Conservation (phyloP, 2,329 filamentous ascomycete species). For the Hypoxylon sp. region DNA sequence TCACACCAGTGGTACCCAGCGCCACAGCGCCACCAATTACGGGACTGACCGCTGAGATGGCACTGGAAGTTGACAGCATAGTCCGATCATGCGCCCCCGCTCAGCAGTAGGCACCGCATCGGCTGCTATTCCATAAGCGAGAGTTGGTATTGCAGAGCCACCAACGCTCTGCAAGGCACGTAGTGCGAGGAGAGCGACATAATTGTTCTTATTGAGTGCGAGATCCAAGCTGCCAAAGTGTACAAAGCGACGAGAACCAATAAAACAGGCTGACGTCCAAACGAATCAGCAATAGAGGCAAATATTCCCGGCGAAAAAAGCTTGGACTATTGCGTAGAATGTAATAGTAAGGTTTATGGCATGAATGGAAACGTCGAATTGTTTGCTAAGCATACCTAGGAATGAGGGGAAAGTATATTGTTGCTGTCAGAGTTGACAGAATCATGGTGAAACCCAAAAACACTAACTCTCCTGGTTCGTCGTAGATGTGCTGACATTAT, state of each 20-base stretch:
- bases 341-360: constrained; percentile 14
- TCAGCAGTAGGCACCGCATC: constrained; percentile 10
- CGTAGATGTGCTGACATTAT: neutral
- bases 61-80: constrained; percentile 10
- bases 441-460: neutral
- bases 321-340: constrained; percentile 6
- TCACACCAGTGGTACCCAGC: constrained; percentile 1
- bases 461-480: neutral
- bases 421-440: constrained; percentile 13
- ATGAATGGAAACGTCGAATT: constrained; percentile 14
- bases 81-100: constrained; percentile 10
- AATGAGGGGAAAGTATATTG: constrained; percentile 8
- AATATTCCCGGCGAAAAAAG: neutral
- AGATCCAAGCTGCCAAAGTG: neutral
- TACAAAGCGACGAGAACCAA: constrained; percentile 9
- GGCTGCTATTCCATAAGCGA: constrained; percentile 5
- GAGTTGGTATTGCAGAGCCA: constrained; percentile 9
- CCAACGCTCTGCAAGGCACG: constrained; percentile 5
- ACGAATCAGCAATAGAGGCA: constrained; percentile 5
- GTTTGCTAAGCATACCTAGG: constrained; percentile 4
- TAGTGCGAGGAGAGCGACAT: constrained; percentile 7
- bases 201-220: constrained; percentile 8
- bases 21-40: constrained; percentile 9
- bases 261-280: constrained; percentile 3
- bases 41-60: constrained; percentile 3